phyloP scores from a whole-genome alignment of 257 asterid species.

The Osmanthus fragrans region DNA sequence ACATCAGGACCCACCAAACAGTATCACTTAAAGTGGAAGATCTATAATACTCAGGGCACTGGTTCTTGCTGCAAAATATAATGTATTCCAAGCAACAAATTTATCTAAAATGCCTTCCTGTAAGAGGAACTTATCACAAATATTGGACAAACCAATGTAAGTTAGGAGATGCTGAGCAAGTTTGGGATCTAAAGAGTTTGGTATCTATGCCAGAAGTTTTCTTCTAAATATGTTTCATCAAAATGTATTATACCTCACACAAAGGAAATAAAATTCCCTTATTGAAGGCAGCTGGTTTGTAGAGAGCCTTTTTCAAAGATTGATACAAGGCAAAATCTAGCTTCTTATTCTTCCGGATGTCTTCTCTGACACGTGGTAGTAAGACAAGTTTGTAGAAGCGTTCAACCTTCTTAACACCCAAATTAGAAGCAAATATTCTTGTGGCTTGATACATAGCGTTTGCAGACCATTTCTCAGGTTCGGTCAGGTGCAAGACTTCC shows the following conservation, averaged over 20 bases:
- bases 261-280: slow-evolving; percentile 81
- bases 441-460: slow-evolving; percentile 92
- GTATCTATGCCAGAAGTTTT: background rate
- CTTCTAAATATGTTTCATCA: background rate
- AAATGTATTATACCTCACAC: slow-evolving; percentile 65
- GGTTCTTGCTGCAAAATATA: background rate
- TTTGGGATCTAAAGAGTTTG: slow-evolving; percentile 6
- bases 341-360: slow-evolving; percentile 77
- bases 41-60: background rate
- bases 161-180: background rate
- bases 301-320: slow-evolving; percentile 75
- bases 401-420: slow-evolving; percentile 83
- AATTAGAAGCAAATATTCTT: slow-evolving; percentile 82
- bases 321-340: slow-evolving; percentile 85
- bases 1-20: too few species aligned
- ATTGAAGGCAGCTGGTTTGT: slow-evolving; percentile 93
- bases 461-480: slow-evolving; percentile 93
- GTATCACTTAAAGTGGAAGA: too few species aligned
- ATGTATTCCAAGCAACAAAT: background rate
- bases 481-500: slow-evolving; percentile 78
- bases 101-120: background rate
- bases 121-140: background rate
- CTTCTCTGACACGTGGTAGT: slow-evolving; percentile 93
- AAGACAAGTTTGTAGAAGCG: slow-evolving; percentile 82
- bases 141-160: background rate